Percentiles rank a stretch among this genome's conserved stretches.
Evolutionary conservation across 805 yeast genomes (phyloP).

Genomic region (Wickerhamia fluorescens): DNA sequence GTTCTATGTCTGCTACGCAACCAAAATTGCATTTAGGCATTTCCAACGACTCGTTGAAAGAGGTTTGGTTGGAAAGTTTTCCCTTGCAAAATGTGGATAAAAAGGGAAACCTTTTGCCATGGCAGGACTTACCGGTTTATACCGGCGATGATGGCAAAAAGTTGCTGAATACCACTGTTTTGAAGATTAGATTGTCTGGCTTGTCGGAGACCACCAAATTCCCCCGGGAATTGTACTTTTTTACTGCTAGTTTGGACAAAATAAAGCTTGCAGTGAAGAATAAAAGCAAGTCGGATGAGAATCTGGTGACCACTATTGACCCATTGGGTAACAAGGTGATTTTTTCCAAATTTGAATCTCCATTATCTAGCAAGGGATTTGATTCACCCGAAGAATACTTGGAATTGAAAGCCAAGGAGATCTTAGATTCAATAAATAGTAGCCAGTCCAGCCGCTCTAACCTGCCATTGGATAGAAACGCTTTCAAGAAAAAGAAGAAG

Average conservation of each 20-base stretch:
- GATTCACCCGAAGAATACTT: conserved; percentile 22
- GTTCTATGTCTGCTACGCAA: conserved; percentile 12
- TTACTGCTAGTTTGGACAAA: conserved; percentile 21
- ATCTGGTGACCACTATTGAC: conserved; percentile 13
- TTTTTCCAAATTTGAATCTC: conserved; percentile 18
- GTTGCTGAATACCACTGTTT: conserved; percentile 20
- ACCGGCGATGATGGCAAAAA: conserved; percentile 28
- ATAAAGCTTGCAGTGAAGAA: conserved; percentile 13
- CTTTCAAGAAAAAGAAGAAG: conserved; percentile 27
- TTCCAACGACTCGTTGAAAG: conserved; percentile 59
- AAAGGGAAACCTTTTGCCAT: conserved; percentile 29
- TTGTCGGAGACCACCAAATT: conserved; percentile 7
- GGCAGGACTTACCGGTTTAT: conserved; percentile 35
- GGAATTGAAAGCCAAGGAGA: conserved; percentile 15
- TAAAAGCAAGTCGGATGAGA: conserved; percentile 2
- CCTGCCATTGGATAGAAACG: conserved; percentile 1
- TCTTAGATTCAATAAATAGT: conserved; percentile 7
- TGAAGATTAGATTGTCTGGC: conserved; percentile 30
- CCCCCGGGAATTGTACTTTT: conserved; percentile 24
- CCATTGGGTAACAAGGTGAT: conserved; percentile 29
- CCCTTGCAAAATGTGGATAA: conserved; percentile 39
- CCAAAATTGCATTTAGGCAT: conserved; percentile 42
- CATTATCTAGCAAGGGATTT: conserved; percentile 14
- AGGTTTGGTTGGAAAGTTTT: conserved; percentile 67
- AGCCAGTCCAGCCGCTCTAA: conserved; percentile 3